These are phyloP conservation scores for Phytophthora citricola DNA, from an alignment of 352 stramenopile species.

Conservation along the genomic window DNA sequence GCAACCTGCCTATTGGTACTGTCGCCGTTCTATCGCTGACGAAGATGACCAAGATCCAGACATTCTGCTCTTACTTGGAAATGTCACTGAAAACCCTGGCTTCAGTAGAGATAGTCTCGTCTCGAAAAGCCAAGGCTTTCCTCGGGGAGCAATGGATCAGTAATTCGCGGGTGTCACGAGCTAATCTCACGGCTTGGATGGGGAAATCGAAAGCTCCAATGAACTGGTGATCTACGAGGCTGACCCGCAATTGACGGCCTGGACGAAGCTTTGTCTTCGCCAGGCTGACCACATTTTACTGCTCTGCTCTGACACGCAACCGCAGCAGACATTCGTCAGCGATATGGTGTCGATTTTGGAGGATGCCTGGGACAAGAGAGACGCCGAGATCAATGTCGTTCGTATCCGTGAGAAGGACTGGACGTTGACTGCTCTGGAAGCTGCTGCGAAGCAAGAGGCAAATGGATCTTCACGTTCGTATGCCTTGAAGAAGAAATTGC, in stretches of 20 bases:
- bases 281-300: slow-evolving; percentile 88
- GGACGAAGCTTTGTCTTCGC: slow-evolving; percentile 86
- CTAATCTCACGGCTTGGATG: slow-evolving; percentile 82
- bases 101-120: slow-evolving; percentile 75
- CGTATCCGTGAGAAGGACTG: slow-evolving; percentile 80
- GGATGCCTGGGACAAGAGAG: slow-evolving; percentile 74
- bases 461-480: slow-evolving; percentile 61
- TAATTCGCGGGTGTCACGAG: slow-evolving; percentile 66
- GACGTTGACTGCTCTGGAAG: slow-evolving; percentile 66
- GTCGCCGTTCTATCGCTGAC: slow-evolving; percentile 83
- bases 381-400: slow-evolving; percentile 79
- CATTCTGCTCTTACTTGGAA: slow-evolving; percentile 76
- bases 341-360: slow-evolving; percentile 77
- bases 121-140: slow-evolving; percentile 64
- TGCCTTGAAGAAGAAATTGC: slow-evolving; percentile 64
- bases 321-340: slow-evolving; percentile 70
- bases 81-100: slow-evolving; percentile 70
- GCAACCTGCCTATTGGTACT: slow-evolving; percentile 64
- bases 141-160: slow-evolving; percentile 77
- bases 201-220: slow-evolving; percentile 79
- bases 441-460: slow-evolving; percentile 48
- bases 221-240: slow-evolving; percentile 87
- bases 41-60: slow-evolving; percentile 75
- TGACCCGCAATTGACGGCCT: slow-evolving; percentile 70
- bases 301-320: slow-evolving; percentile 76